Base-by-base conservation (phyloP, 2,329 filamentous ascomycete genomes). In the Trichoderma brevicompactum region DNA sequence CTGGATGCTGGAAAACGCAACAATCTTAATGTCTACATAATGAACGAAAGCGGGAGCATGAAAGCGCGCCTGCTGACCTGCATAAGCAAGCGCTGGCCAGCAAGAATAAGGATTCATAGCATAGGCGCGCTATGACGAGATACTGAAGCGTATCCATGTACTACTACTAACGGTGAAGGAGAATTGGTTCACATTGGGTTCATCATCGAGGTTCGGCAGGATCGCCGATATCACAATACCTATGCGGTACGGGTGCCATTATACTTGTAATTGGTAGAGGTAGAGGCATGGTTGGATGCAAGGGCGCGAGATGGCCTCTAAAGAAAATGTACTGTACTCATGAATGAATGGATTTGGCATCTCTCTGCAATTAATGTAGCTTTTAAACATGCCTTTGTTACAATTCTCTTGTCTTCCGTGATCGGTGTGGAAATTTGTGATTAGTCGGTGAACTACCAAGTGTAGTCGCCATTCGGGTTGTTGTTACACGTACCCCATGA, bases 11-110 rank as follows among this genome's bases (percentile, higher is more conserved):
- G 17, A n/a, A 43, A 28, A 23, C 13, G 23, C 23, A 53, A 23
- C 23, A 53, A 53, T 43, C 38, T 62, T 62, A 53, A 62, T 62
- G 38, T 62, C 23, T 53, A 44, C 40, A 7, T 53, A 62, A 62
- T 23, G 48, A 50, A 19, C 23, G 10, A 17, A 32, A 19, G 7
- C 13, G 41, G 40, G 23, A 38, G 19, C 32, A 38, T 23, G 34
- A 9, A 46, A 13, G 36, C 23, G 19, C 28, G 46, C 17, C 9
- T n/a, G 10, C 6, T 15, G 5, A 53, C n/a, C 9, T 34, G 40
- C 40, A 8, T n/a, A 44, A 19, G 38, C 15, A 12, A 43, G 48
- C 10, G 49, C 32, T 2, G 28, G 23, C n/a, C 5, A 19, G 28
- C 7, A 9, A 13, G 32, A 13, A 36, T 17, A 36, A 13, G 32